A percentile compares a stretch with the other conserved stretches of the same genome.
Conservation (phyloP, 2,329 filamentous ascomycete genomes). For the Paraphoma chrysanthemicola region DNA sequence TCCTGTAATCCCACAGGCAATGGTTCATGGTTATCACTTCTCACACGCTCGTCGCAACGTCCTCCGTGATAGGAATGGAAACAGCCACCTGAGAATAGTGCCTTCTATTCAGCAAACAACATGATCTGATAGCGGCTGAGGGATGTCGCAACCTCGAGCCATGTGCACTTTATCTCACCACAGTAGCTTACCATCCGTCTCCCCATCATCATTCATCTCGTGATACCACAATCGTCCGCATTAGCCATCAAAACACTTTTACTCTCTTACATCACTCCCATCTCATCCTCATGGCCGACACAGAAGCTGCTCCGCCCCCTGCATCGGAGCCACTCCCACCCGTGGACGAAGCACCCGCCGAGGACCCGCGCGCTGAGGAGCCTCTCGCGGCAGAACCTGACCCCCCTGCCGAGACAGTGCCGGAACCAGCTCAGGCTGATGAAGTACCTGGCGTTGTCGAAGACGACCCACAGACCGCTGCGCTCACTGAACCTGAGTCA, state of each 20-base stretch:
- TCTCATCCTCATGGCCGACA: background rate
- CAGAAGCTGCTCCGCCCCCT: background rate
- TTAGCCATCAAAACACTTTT: background rate
- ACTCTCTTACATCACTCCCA: background rate
- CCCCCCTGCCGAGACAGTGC: background rate
- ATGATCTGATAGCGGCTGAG: no score
- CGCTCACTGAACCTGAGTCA: constrained; percentile 1
- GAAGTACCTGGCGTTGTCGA: background rate
- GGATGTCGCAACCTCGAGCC: no score
- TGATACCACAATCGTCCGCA: background rate
- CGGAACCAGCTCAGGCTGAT: background rate
- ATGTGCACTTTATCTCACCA: background rate
- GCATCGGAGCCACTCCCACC: background rate
- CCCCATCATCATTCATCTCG: background rate
- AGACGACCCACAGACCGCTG: background rate
- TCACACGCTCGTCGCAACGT: background rate
- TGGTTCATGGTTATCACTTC: no score
- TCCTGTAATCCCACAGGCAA: no score
- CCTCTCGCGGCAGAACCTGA: background rate
- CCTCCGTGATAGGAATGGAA: background rate
- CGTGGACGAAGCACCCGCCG: background rate
- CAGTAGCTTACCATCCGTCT: background rate
- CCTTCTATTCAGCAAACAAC: background rate
- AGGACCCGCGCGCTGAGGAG: background rate
- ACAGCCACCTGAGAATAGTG: background rate